phyloP scores from a whole-genome alignment of 257 asterid species.

The Hygrophila difformis region DNA sequence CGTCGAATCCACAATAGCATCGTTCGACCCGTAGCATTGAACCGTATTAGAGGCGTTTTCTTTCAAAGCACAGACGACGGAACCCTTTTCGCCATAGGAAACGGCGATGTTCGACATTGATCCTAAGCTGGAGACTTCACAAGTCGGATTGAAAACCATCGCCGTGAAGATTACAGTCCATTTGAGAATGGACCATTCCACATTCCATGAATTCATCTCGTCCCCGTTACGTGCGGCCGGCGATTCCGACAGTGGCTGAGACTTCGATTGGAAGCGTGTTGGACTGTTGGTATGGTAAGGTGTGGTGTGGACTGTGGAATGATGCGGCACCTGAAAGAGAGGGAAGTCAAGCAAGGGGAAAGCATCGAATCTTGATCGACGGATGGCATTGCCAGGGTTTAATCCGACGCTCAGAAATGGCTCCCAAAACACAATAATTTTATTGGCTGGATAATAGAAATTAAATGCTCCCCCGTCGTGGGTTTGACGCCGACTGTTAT shows the following conservation, averaged over 20 bases:
- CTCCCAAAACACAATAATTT: too few relatives aligned
- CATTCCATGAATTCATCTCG: background rate
- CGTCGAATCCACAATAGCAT: slow-evolving; percentile 36
- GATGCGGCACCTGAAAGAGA: slow-evolving; percentile 9
- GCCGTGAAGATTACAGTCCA: slow-evolving; percentile 17
- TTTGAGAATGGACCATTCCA: slow-evolving; percentile 12
- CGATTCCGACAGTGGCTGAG: slow-evolving; percentile 8
- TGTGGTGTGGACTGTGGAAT: too few relatives aligned
- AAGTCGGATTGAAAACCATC: slow-evolving; percentile 18
- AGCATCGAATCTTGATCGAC: slow-evolving; percentile 26
- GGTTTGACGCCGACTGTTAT: too few relatives aligned
- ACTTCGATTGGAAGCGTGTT: slow-evolving; percentile 5
- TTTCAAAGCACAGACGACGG: slow-evolving; percentile 58
- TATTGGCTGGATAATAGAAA: too few relatives aligned
- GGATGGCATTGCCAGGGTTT: slow-evolving; percentile 1
- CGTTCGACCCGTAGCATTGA: slow-evolving; percentile 51
- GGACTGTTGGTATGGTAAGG: too few relatives aligned
- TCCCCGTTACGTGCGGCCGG: too few relatives aligned
- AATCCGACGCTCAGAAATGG: slow-evolving; percentile 15
- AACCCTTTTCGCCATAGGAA: slow-evolving; percentile 63
- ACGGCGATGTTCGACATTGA: slow-evolving; percentile 68
- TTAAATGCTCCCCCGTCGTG: too few relatives aligned
- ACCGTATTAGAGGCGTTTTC: slow-evolving; percentile 62
- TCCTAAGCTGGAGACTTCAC: slow-evolving; percentile 40
- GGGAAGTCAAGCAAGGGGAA: slow-evolving; percentile 20